Evolutionary conservation across 2,329 filamentous ascomycete species (phyloP).

Genomic region (Gyromitra esculenta): DNA sequence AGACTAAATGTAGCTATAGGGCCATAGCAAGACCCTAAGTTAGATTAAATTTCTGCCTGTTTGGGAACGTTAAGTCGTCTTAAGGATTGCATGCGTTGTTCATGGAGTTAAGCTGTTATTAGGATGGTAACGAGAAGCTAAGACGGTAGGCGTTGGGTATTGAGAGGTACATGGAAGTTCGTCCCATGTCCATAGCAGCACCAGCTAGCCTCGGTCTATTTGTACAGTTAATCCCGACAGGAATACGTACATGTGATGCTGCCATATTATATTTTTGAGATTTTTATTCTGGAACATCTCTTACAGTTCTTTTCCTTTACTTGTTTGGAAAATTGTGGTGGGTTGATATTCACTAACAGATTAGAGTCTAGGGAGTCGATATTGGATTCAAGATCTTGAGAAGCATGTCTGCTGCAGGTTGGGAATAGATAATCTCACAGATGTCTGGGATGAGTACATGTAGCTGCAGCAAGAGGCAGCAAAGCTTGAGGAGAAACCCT

Average conservation of each 20-base stretch:
- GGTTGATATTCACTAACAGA: background rate
- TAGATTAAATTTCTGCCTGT: too few relatives aligned
- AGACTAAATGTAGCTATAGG: too few relatives aligned
- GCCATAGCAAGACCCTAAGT: too few relatives aligned
- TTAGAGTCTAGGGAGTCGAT: slow-evolving; percentile 3
- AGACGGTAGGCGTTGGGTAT: background rate
- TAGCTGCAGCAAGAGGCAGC: slow-evolving; percentile 5
- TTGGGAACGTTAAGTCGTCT: background rate
- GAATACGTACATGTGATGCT: background rate
- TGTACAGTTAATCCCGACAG: background rate
- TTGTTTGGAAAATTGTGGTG: too few relatives aligned
- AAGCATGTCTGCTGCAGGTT: slow-evolving; percentile 1
- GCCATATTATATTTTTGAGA: background rate
- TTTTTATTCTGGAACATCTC: background rate
- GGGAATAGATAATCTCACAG: slow-evolving; percentile 7
- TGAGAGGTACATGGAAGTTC: slow-evolving; percentile 18
- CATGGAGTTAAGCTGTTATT: background rate
- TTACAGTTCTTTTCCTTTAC: too few relatives aligned
- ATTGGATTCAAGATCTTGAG: slow-evolving; percentile 9
- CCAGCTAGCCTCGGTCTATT: background rate
- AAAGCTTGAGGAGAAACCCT: background rate
- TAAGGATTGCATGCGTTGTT: background rate
- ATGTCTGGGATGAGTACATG: slow-evolving; percentile 2
- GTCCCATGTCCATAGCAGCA: slow-evolving; percentile 5
- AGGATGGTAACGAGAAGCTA: background rate